These are phyloP conservation scores for Ganoderma lingzhi DNA, from an alignment of 1,284 basidiomycete species.

Conservation along the genomic window DNA sequence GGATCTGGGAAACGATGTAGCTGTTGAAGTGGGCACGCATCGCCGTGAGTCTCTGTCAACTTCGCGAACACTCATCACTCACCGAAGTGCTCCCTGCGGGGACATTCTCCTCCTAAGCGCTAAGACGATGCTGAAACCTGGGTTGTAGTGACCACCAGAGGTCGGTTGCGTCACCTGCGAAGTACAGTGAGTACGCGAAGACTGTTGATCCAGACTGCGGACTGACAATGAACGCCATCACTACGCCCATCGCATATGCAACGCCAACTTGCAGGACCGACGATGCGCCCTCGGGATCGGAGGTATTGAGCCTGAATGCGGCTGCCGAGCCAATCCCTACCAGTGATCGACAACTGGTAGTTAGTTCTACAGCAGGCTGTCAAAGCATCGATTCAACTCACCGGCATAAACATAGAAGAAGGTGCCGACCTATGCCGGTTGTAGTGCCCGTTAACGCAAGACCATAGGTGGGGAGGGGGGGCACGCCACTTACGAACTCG, in stretches of 20 bases:
- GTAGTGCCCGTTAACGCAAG: background rate
- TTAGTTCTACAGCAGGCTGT: background rate
- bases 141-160: conserved; percentile 73
- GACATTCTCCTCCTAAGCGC: conserved; percentile 66
- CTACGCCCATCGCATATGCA: conserved; percentile 67
- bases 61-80: conserved; percentile 16
- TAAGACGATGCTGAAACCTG: conserved; percentile 62
- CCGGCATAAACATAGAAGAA: conserved; percentile 63
- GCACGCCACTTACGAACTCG: conserved; percentile 56
- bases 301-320: conserved; percentile 56
- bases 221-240: conserved; percentile 56
- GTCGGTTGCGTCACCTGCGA: conserved; percentile 53
- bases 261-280: conserved; percentile 66
- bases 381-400: conserved; percentile 32
- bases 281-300: conserved; percentile 50
- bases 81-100: conserved; percentile 58
- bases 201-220: background rate
- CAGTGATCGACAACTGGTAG: background rate
- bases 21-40: conserved; percentile 40
- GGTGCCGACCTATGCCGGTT: conserved; percentile 42
- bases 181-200: background rate
- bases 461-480: background rate
- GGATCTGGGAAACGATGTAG: conserved; percentile 68
- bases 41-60: background rate
- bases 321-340: conserved; percentile 68